Conservation (phyloP, 23 red algal species). For the Gracilaria gracilis region DNA sequence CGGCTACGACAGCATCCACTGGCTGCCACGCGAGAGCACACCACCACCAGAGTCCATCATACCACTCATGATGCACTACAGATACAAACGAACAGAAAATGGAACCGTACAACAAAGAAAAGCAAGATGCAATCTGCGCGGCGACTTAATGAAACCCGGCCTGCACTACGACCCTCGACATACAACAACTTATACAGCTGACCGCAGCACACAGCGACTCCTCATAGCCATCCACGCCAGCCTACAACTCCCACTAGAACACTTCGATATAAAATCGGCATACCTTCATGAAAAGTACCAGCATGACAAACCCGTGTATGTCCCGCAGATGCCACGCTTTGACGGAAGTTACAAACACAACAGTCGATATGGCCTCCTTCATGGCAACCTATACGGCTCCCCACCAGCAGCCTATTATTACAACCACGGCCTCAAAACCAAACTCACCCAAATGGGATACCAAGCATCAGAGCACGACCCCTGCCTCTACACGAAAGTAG, state of each 20-base stretch:
- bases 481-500: constrained; percentile 13
- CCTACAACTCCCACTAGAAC: background rate
- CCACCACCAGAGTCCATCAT: too few relatives aligned
- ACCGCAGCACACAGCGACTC: background rate
- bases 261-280: constrained; percentile 25
- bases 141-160: background rate
- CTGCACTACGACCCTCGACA: background rate
- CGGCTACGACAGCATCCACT: too few relatives aligned
- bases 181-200: background rate
- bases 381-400: constrained; percentile 17
- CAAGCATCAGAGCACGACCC: background rate
- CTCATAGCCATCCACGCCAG: background rate
- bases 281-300: constrained; percentile 10
- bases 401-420: constrained; percentile 7
- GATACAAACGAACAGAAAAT: too few relatives aligned
- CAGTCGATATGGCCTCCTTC: background rate
- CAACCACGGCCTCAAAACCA: background rate
- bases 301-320: background rate
- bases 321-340: background rate
- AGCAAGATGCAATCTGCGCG: too few relatives aligned
- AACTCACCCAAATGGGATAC: background rate
- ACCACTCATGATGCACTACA: too few relatives aligned
- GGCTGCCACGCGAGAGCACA: too few relatives aligned
- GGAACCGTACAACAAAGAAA: too few relatives aligned
- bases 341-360: background rate